Evolutionary conservation across 305 asterid species (phyloP), one percentile per base, ranked within the genome.

Genomic region (Fraxinus floribunda): DNA sequence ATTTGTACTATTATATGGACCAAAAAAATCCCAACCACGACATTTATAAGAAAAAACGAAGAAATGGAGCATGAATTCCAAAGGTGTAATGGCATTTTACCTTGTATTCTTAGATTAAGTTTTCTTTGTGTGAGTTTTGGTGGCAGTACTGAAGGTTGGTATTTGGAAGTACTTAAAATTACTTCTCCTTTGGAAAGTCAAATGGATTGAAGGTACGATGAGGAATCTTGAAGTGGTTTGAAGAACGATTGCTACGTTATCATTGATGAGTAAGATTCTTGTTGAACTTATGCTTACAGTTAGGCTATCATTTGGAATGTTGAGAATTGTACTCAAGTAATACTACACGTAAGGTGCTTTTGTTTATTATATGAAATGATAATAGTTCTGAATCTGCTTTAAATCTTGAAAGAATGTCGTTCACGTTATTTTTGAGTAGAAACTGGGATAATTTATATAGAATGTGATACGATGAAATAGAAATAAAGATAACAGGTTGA

Each of bases 1-100:
- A 35, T 72, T 85, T 44, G 82, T 85, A 60, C 82, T 16, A 46
- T 60, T 55, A 29, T 18, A 81, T 30, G 49, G 68, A 24, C 46
- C 64, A 16, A 6, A 77, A 10, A 49, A 60, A 72, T 70, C 41
- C 75, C 10, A 30, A 70, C 41, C 75, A 70, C 39, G 39, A 30
- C 41, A 35, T 29, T 70, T 32, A 15, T 70, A 70, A 70, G 75
- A 1, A 13, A 70, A 15, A 70, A 39, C 0, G 22, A 70, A 20
- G 34, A 66, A 26, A 66, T 26, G 73, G 73, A 24, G n/a, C 8
- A 11, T 26, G 75, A 70, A 30, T 29, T 70, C 34, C n/a, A 0
- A 62, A 24, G 32, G 32, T 22, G 72, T 57, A 62, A 20, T 62
- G 22, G 72, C 13, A 7, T 62, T 22, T 62, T n/a, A 20, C 13